Conservation (phyloP, 805 yeast species). For the Candida rishiriensis region DNA sequence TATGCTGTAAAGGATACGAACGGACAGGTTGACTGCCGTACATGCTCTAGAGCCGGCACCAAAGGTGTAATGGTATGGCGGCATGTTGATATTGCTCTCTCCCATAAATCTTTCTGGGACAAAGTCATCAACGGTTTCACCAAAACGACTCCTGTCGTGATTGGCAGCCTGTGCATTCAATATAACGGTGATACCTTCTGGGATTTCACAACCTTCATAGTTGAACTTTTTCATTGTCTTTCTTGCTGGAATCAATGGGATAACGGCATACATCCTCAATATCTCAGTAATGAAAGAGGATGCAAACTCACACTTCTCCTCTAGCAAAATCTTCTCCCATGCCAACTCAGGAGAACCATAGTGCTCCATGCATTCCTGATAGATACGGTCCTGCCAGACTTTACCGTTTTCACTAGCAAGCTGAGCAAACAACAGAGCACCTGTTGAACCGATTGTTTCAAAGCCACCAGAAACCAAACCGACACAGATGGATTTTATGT, state of each 20-base stretch:
- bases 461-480: conserved; percentile 23
- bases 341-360: conserved; percentile 16
- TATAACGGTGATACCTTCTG: conserved; percentile 19
- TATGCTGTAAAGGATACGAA: conserved; percentile 14
- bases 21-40: conserved; percentile 20
- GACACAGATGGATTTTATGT: conserved; percentile 20
- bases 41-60: conserved; percentile 23
- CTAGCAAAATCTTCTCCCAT: conserved; percentile 13
- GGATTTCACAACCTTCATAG: conserved; percentile 12
- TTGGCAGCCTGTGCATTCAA: conserved; percentile 23
- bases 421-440: conserved; percentile 15
- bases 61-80: conserved; percentile 22
- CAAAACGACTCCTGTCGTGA: conserved; percentile 16
- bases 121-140: conserved; percentile 16
- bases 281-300: conserved; percentile 17
- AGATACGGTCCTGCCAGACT: conserved; percentile 17
- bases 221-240: conserved; percentile 14
- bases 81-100: conserved; percentile 7
- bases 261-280: conserved; percentile 21
- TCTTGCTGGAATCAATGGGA: conserved; percentile 21
- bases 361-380: conserved; percentile 8
- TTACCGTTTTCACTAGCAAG: conserved; percentile 10
- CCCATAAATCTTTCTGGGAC: conserved; percentile 16
- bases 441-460: conserved; percentile 20
- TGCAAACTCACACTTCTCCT: conserved; percentile 18